Evolutionary conservation across 1,284 basidiomycete species (phyloP), one percentile per base, ranked within the genome.

Genomic region (Papiliotrema terrestris): DNA sequence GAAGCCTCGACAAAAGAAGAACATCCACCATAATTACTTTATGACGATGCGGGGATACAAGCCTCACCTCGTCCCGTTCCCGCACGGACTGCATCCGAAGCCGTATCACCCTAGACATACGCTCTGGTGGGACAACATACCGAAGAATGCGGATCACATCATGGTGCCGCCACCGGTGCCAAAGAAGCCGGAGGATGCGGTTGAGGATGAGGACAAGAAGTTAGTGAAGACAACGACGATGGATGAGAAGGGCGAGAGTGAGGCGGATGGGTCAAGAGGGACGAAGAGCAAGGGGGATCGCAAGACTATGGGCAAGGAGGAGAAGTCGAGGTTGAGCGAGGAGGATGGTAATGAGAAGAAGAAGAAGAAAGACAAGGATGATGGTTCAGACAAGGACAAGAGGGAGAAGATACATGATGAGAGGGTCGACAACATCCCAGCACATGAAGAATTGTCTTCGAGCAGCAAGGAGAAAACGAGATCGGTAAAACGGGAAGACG

Each of bases 71-170:
- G 47, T 70, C 15, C 68, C 69, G 2, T 72, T 72, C 55, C 69
- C 68, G 11, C 67, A 68, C 56, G 69, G 69, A 0, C 54, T 65
- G 8, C 68, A 72, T 57, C 69, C 69, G 1, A 67, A 67, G 45
- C 68, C 68, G 3, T 51, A 63, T 39, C 23, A 65, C 23, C 58
- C 67, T 3, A 59, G 63, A 25, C 53, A 68, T 49, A 64, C 57
- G 3, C 48, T 70, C 3, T 72, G 69, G 69, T 72, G 62, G 60
- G 57, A 69, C 41, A 72, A 70, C 42, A 55, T 72, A 2, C 69
- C 68, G 6, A 59, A 58, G 41, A 58, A 65, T 36, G 67, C 62
- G 3, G 57, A 62, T 45, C 68, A 70, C 55, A 55, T 70, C 26
- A 72, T 70, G 69, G 67, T 61, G 2, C 53, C 58, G 1, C 60